phyloP scores from a whole-genome alignment of 768 basidiomycete genomes.

The Russula compacta region DNA sequence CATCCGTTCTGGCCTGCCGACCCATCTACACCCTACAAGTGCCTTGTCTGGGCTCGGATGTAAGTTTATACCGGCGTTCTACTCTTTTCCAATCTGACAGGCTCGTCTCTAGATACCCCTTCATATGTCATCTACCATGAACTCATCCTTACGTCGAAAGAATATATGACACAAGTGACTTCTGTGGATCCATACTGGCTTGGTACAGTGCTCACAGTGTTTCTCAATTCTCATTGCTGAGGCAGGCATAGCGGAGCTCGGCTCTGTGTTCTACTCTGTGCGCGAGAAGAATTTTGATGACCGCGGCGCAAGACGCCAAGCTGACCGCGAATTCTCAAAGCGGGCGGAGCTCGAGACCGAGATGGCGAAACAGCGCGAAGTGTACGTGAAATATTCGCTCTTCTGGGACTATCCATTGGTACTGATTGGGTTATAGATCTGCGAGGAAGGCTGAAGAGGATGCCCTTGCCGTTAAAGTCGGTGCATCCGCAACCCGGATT shows the following conservation, averaged over 20 bases:
- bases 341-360: conserved; percentile 86
- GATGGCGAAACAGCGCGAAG: conserved; percentile 78
- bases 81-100: neutral
- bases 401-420: neutral
- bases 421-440: conserved; percentile 32
- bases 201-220: conserved; percentile 36
- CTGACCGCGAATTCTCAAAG: conserved; percentile 87
- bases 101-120: conserved; percentile 61
- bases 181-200: conserved; percentile 97
- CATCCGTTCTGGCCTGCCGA: conserved; percentile 88
- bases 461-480: conserved; percentile 45
- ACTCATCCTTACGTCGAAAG: conserved; percentile 87
- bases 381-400: conserved; percentile 31
- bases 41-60: conserved; percentile 95
- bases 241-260: conserved; percentile 64
- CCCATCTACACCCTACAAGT: conserved; percentile 93
- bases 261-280: conserved; percentile 95
- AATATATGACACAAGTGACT: conserved; percentile 99
- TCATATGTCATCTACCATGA: conserved; percentile 98
- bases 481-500: conserved; percentile 49
- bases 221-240: conserved; percentile 5
- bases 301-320: conserved; percentile 60
- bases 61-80: conserved; percentile 30
- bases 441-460: conserved; percentile 58
- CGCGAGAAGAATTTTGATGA: conserved; percentile 98